Base-by-base conservation (phyloP, 441 rosid species). In the Croton setiger region DNA sequence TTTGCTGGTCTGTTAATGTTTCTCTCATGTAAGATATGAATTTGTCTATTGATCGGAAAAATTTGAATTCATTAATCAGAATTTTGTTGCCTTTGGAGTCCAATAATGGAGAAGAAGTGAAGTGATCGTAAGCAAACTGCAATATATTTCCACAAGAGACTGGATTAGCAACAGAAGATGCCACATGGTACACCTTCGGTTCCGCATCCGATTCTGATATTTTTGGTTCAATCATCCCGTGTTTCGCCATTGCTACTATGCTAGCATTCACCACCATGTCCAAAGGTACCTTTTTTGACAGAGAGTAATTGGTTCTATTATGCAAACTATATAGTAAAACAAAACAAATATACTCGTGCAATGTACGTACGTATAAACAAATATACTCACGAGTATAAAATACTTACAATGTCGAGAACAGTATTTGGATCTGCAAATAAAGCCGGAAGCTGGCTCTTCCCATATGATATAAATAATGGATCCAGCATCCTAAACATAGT, bases 371-470 rank as follows among this genome's bases (percentile, higher is more conserved):
- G n/a, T n/a, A n/a, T n/a, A n/a, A n/a, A n/a, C n/a, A n/a, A n/a
- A n/a, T n/a, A n/a, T n/a, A n/a, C n/a, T n/a, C n/a, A n/a, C n/a
- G 31, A 15, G 15, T 47, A 6, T 17, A 11, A 39, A 17, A 9
- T 6, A 49, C 72, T 80, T 55, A 66, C 74, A 54, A 75, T 12
- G 51, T 85, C 81, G 0, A 72, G 0, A 2, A 72, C 18, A 7
- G 67, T 33, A 17, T 74, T 2, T 23, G 69, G 76, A 43, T 82
- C 67, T 21, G 37, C 85, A 8, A n/a, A 27, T 11, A 76, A 62
- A 52, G 49, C 72, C 4, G 80, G 69, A 39, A 85, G 63, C 39
- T 57, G 74, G 27, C 76, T 81, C 70, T 79, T 80, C 0, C 72
- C 83, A 36, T 82, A 73, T 0, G 52, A 66, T 33, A 77, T 18